Percentiles rank a stretch among this genome's conserved stretches.
Conservation (phyloP, 768 basidiomycete species). For the Boletus tylopilopsis region DNA sequence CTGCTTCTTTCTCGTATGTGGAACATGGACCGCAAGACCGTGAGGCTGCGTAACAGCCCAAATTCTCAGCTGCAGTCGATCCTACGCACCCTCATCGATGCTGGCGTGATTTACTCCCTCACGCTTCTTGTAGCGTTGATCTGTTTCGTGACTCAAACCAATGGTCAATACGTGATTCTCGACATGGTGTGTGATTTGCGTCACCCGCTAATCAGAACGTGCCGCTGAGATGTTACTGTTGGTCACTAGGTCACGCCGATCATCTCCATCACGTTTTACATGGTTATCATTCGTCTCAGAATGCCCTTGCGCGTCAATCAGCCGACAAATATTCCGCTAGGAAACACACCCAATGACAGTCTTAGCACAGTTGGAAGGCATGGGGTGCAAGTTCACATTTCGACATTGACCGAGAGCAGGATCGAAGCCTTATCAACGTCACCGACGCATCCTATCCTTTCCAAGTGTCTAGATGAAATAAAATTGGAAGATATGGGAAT, state of each 20-base stretch:
- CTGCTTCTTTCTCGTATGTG: conserved; percentile 5
- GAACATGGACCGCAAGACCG: background rate
- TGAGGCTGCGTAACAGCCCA: background rate
- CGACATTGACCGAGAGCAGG: background rate
- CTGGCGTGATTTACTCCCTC: conserved; percentile 7
- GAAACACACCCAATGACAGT: background rate
- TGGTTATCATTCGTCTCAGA: conserved; percentile 8
- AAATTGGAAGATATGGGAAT: too few relatives aligned
- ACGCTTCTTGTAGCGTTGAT: conserved; percentile 4
- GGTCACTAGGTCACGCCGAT: conserved; percentile 1
- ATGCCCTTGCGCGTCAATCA: background rate
- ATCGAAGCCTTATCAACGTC: background rate
- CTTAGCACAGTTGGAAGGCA: background rate
- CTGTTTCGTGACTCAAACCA: background rate
- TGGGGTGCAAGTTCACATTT: background rate
- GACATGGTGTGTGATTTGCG: conserved; percentile 4
- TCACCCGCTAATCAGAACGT: background rate
- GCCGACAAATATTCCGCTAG: background rate
- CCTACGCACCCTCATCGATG: conserved; percentile 1
- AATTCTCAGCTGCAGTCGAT: background rate
- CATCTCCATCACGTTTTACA: conserved; percentile 15
- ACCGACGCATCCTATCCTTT: too few relatives aligned
- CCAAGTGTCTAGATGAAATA: too few relatives aligned
- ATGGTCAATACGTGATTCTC: conserved; percentile 9
- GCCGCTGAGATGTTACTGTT: background rate